Percentiles rank a stretch among this genome's conserved stretches.
Conservation (phyloP, 176 grass and related monocot genomes). For the Bothriochloa decipiens region DNA sequence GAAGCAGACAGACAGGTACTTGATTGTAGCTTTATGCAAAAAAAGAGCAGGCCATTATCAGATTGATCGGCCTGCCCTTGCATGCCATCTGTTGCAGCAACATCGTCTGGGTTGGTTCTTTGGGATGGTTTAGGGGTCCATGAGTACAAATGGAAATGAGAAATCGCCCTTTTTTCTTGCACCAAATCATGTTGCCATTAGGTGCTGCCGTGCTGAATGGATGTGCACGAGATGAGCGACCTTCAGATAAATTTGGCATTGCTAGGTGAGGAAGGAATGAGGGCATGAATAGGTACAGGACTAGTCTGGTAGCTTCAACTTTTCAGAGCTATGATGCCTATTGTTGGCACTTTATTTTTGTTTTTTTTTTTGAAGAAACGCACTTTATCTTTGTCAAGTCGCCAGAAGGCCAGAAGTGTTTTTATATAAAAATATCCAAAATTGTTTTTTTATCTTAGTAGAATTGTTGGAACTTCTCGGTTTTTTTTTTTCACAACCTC, state of each 20-base stretch:
- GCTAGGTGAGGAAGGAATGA: conserved; percentile 31
- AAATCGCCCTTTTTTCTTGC: conserved; percentile 19
- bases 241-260: conserved; percentile 36
- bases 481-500: background rate
- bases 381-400: background rate
- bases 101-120: conserved; percentile 27
- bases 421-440: background rate
- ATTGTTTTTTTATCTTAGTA: background rate
- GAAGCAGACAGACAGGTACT: background rate
- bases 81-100: conserved; percentile 26
- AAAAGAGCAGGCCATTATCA: conserved; percentile 18
- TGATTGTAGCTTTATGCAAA: conserved; percentile 26
- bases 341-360: background rate
- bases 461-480: background rate
- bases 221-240: conserved; percentile 27
- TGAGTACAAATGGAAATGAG: conserved; percentile 16
- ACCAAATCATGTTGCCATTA: conserved; percentile 23
- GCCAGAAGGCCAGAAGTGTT: background rate
- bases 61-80: conserved; percentile 11
- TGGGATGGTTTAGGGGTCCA: background rate
- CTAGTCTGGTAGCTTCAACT: conserved; percentile 19
- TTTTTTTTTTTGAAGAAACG: no score
- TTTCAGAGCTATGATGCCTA: conserved; percentile 7
- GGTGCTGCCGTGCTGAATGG: background rate
- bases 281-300: background rate